A percentile compares a stretch with the other conserved stretches of the same genome.
phyloP scores from a whole-genome alignment of 2,329 filamentous ascomycete genomes.

The Penicillium paneum region DNA sequence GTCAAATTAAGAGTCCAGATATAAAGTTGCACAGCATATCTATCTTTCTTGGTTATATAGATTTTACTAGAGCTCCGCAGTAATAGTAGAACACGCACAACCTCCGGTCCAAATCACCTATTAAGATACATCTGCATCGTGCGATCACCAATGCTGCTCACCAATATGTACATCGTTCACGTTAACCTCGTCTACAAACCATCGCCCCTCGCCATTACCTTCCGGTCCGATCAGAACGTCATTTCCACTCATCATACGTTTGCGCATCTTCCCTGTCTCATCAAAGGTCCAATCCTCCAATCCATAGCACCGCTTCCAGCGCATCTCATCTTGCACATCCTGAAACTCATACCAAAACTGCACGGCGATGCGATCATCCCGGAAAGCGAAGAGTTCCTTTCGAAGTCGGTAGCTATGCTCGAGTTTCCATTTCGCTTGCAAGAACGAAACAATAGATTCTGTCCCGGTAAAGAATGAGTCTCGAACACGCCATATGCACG shows the following conservation, averaged over 20 bases:
- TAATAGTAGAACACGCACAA: background rate
- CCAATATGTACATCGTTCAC: slow-evolving; percentile 39
- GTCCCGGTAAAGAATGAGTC: slow-evolving; percentile 66
- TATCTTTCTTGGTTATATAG: background rate
- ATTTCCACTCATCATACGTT: slow-evolving; percentile 50
- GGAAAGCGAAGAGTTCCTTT: slow-evolving; percentile 80
- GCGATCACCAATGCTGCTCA: slow-evolving; percentile 18
- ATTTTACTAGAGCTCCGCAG: background rate
- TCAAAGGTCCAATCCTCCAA: slow-evolving; percentile 55
- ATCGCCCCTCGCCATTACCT: slow-evolving; percentile 43
- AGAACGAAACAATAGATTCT: slow-evolving; percentile 63
- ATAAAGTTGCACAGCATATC: no score
- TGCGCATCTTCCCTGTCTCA: slow-evolving; percentile 45
- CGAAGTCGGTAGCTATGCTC: slow-evolving; percentile 71
- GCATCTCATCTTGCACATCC: slow-evolving; percentile 57
- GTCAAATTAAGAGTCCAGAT: background rate
- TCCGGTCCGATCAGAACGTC: slow-evolving; percentile 43
- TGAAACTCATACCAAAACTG: slow-evolving; percentile 89
- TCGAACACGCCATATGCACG: slow-evolving; percentile 79
- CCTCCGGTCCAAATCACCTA: background rate
- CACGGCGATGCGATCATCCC: slow-evolving; percentile 73
- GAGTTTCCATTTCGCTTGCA: slow-evolving; percentile 69
- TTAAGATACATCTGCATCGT: background rate
- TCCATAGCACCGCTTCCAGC: slow-evolving; percentile 84
- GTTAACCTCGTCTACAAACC: slow-evolving; percentile 45